Percentiles rank a stretch among this genome's conserved stretches.
phyloP scores from a whole-genome alignment of 495 filamentous ascomycete species.

The Aspergillus saccharolyticus region DNA sequence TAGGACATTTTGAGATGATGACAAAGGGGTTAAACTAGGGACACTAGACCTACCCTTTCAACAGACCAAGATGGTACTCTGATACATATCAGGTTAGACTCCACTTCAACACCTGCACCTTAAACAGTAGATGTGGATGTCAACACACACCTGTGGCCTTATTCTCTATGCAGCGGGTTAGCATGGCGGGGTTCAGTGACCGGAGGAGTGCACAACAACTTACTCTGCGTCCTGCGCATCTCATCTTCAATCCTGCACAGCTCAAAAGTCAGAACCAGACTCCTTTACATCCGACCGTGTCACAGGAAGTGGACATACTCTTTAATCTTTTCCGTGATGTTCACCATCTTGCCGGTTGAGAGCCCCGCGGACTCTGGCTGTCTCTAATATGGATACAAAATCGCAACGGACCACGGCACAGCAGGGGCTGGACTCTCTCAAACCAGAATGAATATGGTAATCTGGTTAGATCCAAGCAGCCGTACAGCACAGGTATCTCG shows the following conservation, averaged over 20 bases:
- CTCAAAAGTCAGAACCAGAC: slow-evolving; percentile 12
- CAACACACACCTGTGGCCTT: slow-evolving; percentile 83
- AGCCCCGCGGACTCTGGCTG: slow-evolving; percentile 26
- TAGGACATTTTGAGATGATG: too few relatives aligned
- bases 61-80: slow-evolving; percentile 97
- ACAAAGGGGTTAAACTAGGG: neutral
- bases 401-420: neutral
- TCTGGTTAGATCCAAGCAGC: neutral
- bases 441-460: neutral
- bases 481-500: neutral
- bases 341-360: slow-evolving; percentile 77
- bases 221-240: slow-evolving; percentile 98
- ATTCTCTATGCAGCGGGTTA: slow-evolving; percentile 67
- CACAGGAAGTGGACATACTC: slow-evolving; percentile 54
- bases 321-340: slow-evolving; percentile 99
- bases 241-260: slow-evolving; percentile 90
- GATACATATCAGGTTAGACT: slow-evolving; percentile 15
- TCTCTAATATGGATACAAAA: slow-evolving; percentile 4
- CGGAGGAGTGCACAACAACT: slow-evolving; percentile 24
- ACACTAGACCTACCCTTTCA: slow-evolving; percentile 71
- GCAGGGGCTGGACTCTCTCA: neutral
- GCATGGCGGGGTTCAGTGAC: slow-evolving; percentile 28
- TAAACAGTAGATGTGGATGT: slow-evolving; percentile 4
- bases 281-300: neutral
- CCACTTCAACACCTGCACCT: neutral